Conservation (phyloP, 2,329 filamentous ascomycete genomes). For the Phoma herbarum region DNA sequence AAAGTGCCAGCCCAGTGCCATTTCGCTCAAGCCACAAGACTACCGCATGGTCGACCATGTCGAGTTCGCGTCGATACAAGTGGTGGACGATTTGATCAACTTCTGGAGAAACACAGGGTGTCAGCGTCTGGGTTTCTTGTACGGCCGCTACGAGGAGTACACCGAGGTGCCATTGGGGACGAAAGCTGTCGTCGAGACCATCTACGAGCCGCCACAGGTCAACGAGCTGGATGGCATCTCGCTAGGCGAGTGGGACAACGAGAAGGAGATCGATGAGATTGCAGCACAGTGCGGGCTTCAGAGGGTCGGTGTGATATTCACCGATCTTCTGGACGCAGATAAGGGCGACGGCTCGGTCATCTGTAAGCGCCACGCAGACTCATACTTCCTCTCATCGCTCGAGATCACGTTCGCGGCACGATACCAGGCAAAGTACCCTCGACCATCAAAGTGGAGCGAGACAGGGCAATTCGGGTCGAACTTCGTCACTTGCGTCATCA, state of each 20-base stretch:
- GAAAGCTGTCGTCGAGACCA: constrained; percentile 95
- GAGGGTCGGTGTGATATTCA: constrained; percentile 92
- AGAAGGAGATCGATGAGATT: constrained; percentile 80
- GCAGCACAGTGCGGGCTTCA: constrained; percentile 85
- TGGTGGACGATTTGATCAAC: constrained; percentile 90
- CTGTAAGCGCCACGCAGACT: constrained; percentile 95
- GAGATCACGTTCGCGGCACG: constrained; percentile 90
- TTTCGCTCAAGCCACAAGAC: constrained; percentile 89
- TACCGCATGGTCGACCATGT: constrained; percentile 99
- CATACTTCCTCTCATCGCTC: constrained; percentile 90
- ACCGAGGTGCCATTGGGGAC: constrained; percentile 90
- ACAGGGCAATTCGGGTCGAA: constrained; percentile 93
- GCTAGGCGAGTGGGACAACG: constrained; percentile 83
- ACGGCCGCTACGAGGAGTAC: constrained; percentile 91
- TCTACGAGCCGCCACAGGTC: constrained; percentile 93
- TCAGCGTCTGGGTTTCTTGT: constrained; percentile 89
- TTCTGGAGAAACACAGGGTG: constrained; percentile 87
- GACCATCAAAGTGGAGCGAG: constrained; percentile 95
- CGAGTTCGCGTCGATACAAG: constrained; percentile 84
- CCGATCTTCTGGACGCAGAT: constrained; percentile 85
- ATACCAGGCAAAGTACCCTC: constrained; percentile 86
- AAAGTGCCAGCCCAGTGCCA: constrained; percentile 97
- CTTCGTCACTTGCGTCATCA: constrained; percentile 95
- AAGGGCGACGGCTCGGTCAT: constrained; percentile 84
- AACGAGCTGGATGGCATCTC: constrained; percentile 90